Percentiles rank a stretch among this genome's conserved stretches.
These are phyloP conservation scores for Podospora didyma DNA, from an alignment of 495 filamentous ascomycete genomes.

Conservation along the genomic window DNA sequence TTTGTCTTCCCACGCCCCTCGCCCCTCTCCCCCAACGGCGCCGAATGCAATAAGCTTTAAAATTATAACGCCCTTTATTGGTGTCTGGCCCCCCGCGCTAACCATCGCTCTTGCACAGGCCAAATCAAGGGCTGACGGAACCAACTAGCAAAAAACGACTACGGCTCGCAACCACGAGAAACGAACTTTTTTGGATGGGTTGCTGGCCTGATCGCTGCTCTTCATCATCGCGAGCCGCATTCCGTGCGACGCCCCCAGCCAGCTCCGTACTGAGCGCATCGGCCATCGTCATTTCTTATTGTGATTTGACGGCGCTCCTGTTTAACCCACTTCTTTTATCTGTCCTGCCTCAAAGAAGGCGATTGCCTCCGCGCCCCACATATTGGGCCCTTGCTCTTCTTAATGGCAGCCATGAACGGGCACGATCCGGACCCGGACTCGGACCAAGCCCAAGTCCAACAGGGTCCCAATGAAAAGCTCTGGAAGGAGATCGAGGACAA, in stretches of 20 bases:
- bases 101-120: background rate
- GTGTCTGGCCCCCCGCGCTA: background rate
- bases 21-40: background rate
- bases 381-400: background rate
- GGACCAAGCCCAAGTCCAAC: background rate
- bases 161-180: background rate
- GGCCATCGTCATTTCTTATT: background rate
- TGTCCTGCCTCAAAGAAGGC: background rate
- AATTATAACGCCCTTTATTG: background rate
- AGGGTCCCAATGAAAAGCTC: background rate
- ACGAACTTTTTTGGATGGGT: background rate
- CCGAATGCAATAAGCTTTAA: background rate
- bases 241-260: background rate
- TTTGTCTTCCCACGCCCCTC: background rate
- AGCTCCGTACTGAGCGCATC: background rate
- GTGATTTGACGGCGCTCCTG: background rate
- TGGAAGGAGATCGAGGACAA: constrained; percentile 29
- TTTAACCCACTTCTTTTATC: background rate
- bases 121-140: background rate
- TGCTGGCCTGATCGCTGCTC: background rate
- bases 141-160: background rate
- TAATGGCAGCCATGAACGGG: background rate
- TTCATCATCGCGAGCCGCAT: background rate
- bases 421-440: background rate
- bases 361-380: background rate